Evolutionary conservation across 257 asterid species (phyloP).

Genomic region (Handroanthus guayacan): DNA sequence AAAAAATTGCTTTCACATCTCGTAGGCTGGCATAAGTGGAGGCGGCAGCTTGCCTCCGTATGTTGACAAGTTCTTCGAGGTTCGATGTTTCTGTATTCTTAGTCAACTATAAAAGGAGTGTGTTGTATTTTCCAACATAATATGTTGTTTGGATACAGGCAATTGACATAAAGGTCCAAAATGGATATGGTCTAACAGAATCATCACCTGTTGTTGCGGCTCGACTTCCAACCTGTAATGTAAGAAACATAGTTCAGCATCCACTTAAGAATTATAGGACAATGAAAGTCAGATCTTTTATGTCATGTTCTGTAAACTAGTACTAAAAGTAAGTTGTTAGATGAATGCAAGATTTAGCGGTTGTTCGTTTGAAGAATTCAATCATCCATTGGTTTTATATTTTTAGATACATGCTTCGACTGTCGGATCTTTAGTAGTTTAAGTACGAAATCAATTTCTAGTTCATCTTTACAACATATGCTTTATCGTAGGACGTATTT

Average conservation of each 20-base stretch:
- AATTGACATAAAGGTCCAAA: conserved; percentile 78
- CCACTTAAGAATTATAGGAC: neutral
- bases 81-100: conserved; percentile 41
- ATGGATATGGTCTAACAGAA: conserved; percentile 97
- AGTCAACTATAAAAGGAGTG: conserved; percentile 18
- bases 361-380: conserved; percentile 15
- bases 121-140: neutral
- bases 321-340: neutral
- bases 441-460: conserved; percentile 17
- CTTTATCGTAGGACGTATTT: conserved; percentile 32
- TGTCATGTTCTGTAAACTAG: conserved; percentile 7
- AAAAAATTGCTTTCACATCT: conserved; percentile 27
- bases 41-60: conserved; percentile 93
- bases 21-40: conserved; percentile 88
- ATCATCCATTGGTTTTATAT: neutral
- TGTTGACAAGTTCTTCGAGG: conserved; percentile 91
- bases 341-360: neutral
- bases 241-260: conserved; percentile 43
- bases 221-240: conserved; percentile 69
- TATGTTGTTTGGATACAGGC: conserved; percentile 58
- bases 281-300: neutral
- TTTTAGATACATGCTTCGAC: neutral
- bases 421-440: conserved; percentile 18
- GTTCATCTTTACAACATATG: conserved; percentile 22
- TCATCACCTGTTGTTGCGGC: conserved; percentile 94